Base-by-base conservation (phyloP, 768 basidiomycete species). In the Collybia sordida region DNA sequence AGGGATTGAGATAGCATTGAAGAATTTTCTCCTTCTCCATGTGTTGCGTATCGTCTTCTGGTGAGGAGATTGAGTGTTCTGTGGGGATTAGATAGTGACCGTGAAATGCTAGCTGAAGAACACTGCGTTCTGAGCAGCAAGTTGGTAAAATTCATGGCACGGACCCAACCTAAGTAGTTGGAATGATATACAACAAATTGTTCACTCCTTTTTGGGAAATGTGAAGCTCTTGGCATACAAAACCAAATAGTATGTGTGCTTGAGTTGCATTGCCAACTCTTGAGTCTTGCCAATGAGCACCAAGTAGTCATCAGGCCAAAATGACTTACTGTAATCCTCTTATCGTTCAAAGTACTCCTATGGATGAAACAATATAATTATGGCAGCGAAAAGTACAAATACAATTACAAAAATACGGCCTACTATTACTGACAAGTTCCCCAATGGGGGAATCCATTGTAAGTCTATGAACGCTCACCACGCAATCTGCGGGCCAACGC, bases 1-100 rank as follows among this genome's bases (percentile, higher is more conserved):
- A 89, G 74, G 8, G 86, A 75, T 53, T 83, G 80, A 22, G 82
- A 80, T 44, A 92, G 79, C 12, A 81, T 62, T 25, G 81, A 74
- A 21, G 83, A 76, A 37, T 74, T 63, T 28, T 66, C 56, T 35
- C 70, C 46, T 50, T 77, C 72, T 21, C 68, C 72, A 41, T 77
- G 73, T 0, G 77, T 82, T 24, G 81, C 73, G 57, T 82, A 83
- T 53, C 59, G 67, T 51, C 72, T 58, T 23, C 46, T 52, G 15
- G 41, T 34, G 25, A 57, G 27, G 24, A 38, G 23, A 24, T 2
- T 34, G 23, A 50, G 39, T 4, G 40, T 21, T 47, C 50, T 37
- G 17, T 51, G 50, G 28, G 39, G 27, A 45, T 41, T 47, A 17
- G 36, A 31, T 14, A 47, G 47, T 17, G 53, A 50, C 27, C 50